Conservation (phyloP, 108 stramenopile species). For the Poteriospumella lacustris region DNA sequence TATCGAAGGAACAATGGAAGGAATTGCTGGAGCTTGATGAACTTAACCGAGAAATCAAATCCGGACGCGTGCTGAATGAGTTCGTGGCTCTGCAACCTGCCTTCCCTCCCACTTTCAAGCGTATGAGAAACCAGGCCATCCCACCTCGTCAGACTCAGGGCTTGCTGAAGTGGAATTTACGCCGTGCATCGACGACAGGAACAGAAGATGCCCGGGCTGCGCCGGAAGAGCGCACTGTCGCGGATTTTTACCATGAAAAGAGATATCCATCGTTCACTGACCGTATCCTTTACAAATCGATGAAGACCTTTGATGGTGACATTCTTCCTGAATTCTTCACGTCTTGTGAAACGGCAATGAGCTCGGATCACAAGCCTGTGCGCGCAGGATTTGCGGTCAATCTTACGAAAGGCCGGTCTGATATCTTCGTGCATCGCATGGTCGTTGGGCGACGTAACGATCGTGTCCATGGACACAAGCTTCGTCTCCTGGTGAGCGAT, state of each 20-base stretch:
- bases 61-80: background rate
- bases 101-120: constrained; percentile 74
- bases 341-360: constrained; percentile 60
- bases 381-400: constrained; percentile 59
- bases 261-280: constrained; percentile 73
- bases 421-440: background rate
- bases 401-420: background rate
- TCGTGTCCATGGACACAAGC: constrained; percentile 17
- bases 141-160: background rate
- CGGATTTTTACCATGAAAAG: constrained; percentile 55
- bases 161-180: background rate
- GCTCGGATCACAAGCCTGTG: constrained; percentile 76
- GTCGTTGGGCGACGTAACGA: background rate
- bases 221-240: no score
- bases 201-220: background rate
- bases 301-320: constrained; percentile 46
- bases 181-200: background rate
- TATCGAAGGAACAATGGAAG: background rate
- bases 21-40: constrained; percentile 11
- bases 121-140: background rate
- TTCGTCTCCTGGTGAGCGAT: constrained; percentile 52
- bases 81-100: constrained; percentile 38
- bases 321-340: constrained; percentile 56
- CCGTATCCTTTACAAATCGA: constrained; percentile 68
- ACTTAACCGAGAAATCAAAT: constrained; percentile 19